Percentiles rank a stretch among this genome's conserved stretches.
Evolutionary conservation across 1,139 yeast species (phyloP).

Genomic region (Lodderomyces parapsilosis): DNA sequence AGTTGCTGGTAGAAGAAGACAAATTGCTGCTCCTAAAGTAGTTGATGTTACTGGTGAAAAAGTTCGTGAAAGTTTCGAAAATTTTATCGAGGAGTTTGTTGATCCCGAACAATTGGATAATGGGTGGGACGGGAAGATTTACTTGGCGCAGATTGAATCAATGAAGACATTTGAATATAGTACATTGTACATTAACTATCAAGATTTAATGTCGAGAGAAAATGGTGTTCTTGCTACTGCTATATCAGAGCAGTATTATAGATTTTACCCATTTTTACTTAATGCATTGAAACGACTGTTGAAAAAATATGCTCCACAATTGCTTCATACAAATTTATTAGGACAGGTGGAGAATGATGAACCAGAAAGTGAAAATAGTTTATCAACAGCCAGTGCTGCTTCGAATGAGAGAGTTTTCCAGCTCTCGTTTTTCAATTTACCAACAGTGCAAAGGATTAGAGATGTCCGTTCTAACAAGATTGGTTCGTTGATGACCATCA

Average conservation of each 20-base stretch:
- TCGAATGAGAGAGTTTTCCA: conserved; percentile 77
- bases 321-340: conserved; percentile 51
- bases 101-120: conserved; percentile 38
- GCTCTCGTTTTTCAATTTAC: conserved; percentile 85
- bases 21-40: conserved; percentile 78
- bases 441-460: conserved; percentile 80
- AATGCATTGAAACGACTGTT: conserved; percentile 73
- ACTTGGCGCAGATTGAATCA: conserved; percentile 77
- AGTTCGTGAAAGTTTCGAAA: conserved; percentile 87
- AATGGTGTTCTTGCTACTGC: conserved; percentile 91
- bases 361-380: conserved; percentile 14
- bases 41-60: conserved; percentile 91
- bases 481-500: conserved; percentile 79
- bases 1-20: conserved; percentile 45
- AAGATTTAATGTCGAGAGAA: conserved; percentile 71
- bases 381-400: conserved; percentile 27
- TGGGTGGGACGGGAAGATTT: conserved; percentile 55
- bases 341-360: conserved; percentile 22
- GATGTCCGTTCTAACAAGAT: conserved; percentile 88
- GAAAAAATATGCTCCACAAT: conserved; percentile 72
- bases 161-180: conserved; percentile 75
- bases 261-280: conserved; percentile 83
- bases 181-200: conserved; percentile 83
- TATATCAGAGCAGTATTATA: conserved; percentile 83
- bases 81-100: conserved; percentile 68